Evolutionary conservation across 1,284 basidiomycete species (phyloP).

Genomic region (Retiboletus flavoniger): DNA sequence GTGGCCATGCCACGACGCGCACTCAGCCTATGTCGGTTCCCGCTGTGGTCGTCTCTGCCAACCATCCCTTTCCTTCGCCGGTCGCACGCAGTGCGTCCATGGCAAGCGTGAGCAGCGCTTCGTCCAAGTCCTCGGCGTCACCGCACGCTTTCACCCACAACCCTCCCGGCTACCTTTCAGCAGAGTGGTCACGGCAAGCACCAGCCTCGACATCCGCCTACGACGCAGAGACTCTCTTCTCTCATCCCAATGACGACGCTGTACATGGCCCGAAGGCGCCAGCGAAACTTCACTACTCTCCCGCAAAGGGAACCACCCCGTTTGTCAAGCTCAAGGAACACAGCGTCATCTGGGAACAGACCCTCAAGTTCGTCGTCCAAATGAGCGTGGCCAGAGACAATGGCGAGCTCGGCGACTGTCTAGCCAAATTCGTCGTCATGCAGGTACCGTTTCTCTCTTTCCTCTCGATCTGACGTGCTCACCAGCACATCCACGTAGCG

Average conservation of each 20-base stretch:
- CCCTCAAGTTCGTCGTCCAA: constrained; percentile 56
- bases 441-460: constrained; percentile 41
- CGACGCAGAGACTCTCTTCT: constrained; percentile 5
- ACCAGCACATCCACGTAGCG: constrained; percentile 28
- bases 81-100: constrained; percentile 25
- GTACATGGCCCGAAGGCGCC: constrained; percentile 9
- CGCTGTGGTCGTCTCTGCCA: constrained; percentile 36
- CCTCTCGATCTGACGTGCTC: not conserved
- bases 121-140: constrained; percentile 19
- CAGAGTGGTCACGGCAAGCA: constrained; percentile 28
- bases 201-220: not conserved
- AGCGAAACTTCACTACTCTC: constrained; percentile 30
- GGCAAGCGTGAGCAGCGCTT: constrained; percentile 19
- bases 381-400: constrained; percentile 56
- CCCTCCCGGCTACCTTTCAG: constrained; percentile 23
- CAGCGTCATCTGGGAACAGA: constrained; percentile 56
- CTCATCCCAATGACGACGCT: too few species aligned
- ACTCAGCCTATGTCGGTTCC: constrained; percentile 25
- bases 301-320: constrained; percentile 54
- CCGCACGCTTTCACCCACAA: constrained; percentile 4
- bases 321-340: constrained; percentile 61
- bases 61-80: constrained; percentile 13
- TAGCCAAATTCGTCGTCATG: constrained; percentile 65
- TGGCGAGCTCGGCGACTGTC: constrained; percentile 50
- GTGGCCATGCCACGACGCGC: not conserved